These are phyloP conservation scores for Cicer yamashitae DNA, from an alignment of 306 rosid genomes.

Conservation along the genomic window DNA sequence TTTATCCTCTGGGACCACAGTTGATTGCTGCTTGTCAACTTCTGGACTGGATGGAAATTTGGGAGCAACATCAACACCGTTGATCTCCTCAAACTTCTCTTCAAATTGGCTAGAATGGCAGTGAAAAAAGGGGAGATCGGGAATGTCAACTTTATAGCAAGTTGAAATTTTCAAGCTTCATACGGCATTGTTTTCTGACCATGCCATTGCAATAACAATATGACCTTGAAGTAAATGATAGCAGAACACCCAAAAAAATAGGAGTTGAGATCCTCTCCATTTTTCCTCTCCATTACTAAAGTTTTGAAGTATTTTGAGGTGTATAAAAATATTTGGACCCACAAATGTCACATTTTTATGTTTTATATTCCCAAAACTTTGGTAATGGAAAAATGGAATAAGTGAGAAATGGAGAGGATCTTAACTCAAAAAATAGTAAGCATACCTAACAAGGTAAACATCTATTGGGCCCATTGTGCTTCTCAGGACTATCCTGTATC, in stretches of 20 bases:
- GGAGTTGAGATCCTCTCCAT: too few species aligned
- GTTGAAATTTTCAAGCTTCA: conserved; percentile 37
- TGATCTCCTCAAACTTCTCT: conserved; percentile 91
- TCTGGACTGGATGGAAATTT: conserved; percentile 68
- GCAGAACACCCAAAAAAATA: conserved; percentile 21
- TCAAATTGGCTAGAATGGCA: conserved; percentile 81
- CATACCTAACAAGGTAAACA: conserved; percentile 96
- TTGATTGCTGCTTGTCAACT: conserved; percentile 52
- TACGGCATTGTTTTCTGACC: conserved; percentile 36
- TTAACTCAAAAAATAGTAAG: background rate
- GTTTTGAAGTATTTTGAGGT: too few species aligned
- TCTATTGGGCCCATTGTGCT: conserved; percentile 98
- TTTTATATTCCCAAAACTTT: too few species aligned
- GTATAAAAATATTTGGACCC: too few species aligned
- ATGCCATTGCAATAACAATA: conserved; percentile 35
- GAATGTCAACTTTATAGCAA: conserved; percentile 29
- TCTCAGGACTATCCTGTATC: conserved; percentile 92
- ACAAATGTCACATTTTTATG: too few species aligned
- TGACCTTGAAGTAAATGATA: conserved; percentile 29
- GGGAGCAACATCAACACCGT: conserved; percentile 67
- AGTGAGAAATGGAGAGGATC: too few species aligned
- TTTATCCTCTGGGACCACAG: conserved; percentile 55
- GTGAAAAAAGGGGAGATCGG: conserved; percentile 27
- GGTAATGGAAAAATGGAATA: too few species aligned
- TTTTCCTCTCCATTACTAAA: too few species aligned